Evolutionary conservation across 2,329 filamentous ascomycete genomes (phyloP).

Genomic region (Laburnicola sp.): DNA sequence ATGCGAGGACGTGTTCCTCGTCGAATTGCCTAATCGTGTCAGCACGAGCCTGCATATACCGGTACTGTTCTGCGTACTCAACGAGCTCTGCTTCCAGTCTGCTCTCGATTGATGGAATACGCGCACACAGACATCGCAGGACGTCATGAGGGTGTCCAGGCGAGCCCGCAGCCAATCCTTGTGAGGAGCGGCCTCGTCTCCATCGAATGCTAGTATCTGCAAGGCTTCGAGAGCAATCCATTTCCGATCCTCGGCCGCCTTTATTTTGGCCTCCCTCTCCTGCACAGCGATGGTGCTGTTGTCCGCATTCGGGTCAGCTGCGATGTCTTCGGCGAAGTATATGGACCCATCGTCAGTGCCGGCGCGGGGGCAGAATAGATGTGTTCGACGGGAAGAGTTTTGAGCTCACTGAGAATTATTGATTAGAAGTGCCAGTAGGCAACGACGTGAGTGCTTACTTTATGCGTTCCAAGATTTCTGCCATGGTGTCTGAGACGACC

Average conservation of each 20-base stretch:
- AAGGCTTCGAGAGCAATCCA: conserved; percentile 48
- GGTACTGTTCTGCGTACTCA: conserved; percentile 22
- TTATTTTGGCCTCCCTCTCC: conserved; percentile 38
- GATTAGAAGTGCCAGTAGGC: neutral
- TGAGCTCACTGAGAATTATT: conserved; percentile 37
- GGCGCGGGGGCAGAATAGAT: conserved; percentile 55
- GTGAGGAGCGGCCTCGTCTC: conserved; percentile 50
- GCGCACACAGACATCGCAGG: conserved; percentile 55
- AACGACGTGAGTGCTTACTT: conserved; percentile 28
- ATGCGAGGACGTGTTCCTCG: conserved; percentile 49
- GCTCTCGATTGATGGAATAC: conserved; percentile 51
- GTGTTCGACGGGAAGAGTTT: conserved; percentile 44
- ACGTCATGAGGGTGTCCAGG: conserved; percentile 48
- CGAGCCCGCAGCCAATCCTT: conserved; percentile 46
- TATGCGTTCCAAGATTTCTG: conserved; percentile 40
- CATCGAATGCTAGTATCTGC: conserved; percentile 54
- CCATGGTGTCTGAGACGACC: conserved; percentile 28
- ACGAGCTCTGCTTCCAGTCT: conserved; percentile 48
- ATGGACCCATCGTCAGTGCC: conserved; percentile 35
- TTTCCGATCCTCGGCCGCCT: conserved; percentile 47
- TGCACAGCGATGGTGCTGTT: conserved; percentile 32
- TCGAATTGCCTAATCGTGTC: conserved; percentile 43
- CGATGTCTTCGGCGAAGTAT: conserved; percentile 53
- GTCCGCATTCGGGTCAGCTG: conserved; percentile 26
- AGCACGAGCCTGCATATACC: conserved; percentile 7